phyloP scores from a whole-genome alignment of 2,329 filamentous ascomycete species.

The Alternaria brassicae region DNA sequence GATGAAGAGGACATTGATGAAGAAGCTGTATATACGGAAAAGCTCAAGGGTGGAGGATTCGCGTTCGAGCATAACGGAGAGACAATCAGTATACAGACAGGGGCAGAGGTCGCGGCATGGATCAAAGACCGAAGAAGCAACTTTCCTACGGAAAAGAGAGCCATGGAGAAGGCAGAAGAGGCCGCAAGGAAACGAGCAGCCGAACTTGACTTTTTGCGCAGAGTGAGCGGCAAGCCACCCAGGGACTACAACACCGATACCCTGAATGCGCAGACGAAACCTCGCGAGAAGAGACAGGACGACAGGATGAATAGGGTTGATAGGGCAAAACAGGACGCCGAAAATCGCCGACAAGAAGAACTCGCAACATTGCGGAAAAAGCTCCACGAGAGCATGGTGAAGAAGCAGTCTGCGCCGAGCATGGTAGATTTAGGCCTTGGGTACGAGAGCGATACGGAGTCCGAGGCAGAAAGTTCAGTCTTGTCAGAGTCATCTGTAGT shows the following conservation, averaged over 20 bases:
- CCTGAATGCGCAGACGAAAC: neutral
- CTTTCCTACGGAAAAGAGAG: slow-evolving; percentile 78
- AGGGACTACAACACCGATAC: neutral
- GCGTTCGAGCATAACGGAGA: slow-evolving; percentile 65
- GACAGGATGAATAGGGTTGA: neutral
- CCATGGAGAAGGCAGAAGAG: slow-evolving; percentile 67
- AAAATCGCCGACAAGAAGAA: slow-evolving; percentile 20
- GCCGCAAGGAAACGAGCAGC: slow-evolving; percentile 30
- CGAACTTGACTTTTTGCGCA: slow-evolving; percentile 52
- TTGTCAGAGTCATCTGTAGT: slow-evolving; percentile 43
- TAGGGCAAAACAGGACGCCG: slow-evolving; percentile 1
- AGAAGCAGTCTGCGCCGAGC: slow-evolving; percentile 21
- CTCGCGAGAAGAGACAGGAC: slow-evolving; percentile 7
- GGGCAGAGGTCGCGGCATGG: slow-evolving; percentile 78
- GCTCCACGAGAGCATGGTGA: slow-evolving; percentile 43
- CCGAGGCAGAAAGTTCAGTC: slow-evolving; percentile 32
- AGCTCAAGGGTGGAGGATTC: slow-evolving; percentile 60
- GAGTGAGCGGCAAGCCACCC: slow-evolving; percentile 31
- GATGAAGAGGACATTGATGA: slow-evolving; percentile 75
- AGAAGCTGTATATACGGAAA: slow-evolving; percentile 59
- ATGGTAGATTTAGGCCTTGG: slow-evolving; percentile 38
- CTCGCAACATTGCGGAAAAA: slow-evolving; percentile 46
- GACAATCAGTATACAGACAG: slow-evolving; percentile 60
- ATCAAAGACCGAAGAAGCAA: slow-evolving; percentile 79
- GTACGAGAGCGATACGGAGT: slow-evolving; percentile 41